Conservation (phyloP, 2,329 filamentous ascomycete genomes). For the Fusarium temperatum region DNA sequence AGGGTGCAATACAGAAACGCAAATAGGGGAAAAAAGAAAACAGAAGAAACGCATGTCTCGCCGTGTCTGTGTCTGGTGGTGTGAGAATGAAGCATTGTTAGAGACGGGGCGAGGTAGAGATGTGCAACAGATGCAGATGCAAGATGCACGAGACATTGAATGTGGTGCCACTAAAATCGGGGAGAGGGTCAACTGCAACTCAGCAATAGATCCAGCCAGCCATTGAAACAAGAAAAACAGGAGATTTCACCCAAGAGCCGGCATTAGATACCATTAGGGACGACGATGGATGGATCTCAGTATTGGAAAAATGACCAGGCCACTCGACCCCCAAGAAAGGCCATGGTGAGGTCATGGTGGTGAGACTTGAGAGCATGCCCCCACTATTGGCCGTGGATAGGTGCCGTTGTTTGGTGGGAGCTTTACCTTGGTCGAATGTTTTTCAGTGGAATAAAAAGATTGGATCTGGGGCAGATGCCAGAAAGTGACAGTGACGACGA, state of each 20-base stretch:
- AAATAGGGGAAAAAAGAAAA: background rate
- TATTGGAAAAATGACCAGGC: constrained; percentile 7
- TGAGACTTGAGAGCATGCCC: constrained; percentile 25
- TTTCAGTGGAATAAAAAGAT: constrained; percentile 1
- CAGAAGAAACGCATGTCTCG: background rate
- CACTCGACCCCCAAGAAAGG: constrained; percentile 5
- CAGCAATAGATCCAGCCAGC: constrained; percentile 1
- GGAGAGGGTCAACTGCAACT: background rate
- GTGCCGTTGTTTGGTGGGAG: constrained; percentile 12
- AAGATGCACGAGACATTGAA: background rate
- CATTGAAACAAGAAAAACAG: background rate
- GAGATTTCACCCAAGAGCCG: background rate
- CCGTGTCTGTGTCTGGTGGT: background rate
- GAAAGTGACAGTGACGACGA: background rate
- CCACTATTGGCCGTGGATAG: constrained; percentile 24
- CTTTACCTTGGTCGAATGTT: constrained; percentile 32
- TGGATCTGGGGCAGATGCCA: constrained; percentile 13
- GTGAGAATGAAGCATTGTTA: background rate
- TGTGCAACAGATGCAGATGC: constrained; percentile 14
- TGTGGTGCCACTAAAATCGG: constrained; percentile 29
- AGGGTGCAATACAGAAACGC: background rate
- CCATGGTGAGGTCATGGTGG: constrained; percentile 41
- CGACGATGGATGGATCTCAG: constrained; percentile 5
- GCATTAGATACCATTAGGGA: background rate
- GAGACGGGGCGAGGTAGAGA: constrained; percentile 5